These are phyloP conservation scores for Hypoxylon rickii DNA, from an alignment of 495 filamentous ascomycete species.

Conservation along the genomic window DNA sequence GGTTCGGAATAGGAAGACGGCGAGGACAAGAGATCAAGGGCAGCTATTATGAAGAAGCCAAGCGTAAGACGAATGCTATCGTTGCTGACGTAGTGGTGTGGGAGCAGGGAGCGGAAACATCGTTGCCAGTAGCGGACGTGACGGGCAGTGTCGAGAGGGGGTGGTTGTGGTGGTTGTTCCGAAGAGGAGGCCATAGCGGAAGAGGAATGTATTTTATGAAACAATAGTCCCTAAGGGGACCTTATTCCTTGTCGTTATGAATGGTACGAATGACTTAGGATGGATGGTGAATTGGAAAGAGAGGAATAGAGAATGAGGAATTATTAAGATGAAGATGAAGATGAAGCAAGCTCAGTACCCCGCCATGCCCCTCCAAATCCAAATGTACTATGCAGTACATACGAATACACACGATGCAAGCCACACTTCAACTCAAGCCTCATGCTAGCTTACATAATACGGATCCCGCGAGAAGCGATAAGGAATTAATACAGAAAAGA, in stretches of 20 bases:
- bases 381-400: too few species aligned
- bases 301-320: too few species aligned
- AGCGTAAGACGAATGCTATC: conserved; percentile 90
- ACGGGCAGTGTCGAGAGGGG: conserved; percentile 65
- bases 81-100: conserved; percentile 77
- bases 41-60: conserved; percentile 74
- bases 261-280: too few species aligned
- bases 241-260: too few species aligned
- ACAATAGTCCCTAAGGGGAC: too few species aligned
- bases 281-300: too few species aligned
- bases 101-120: conserved; percentile 81
- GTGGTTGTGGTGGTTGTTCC: conserved; percentile 45
- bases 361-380: not conserved
- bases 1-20: conserved; percentile 23
- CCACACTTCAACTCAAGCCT: too few species aligned
- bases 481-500: too few species aligned
- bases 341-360: not conserved
- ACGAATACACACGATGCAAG: too few species aligned
- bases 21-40: conserved; percentile 50
- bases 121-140: conserved; percentile 94
- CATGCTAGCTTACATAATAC: too few species aligned
- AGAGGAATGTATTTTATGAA: not conserved
- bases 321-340: too few species aligned
- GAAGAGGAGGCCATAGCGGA: conserved; percentile 36
- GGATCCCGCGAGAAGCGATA: too few species aligned